Evolutionary conservation across 2,329 filamentous ascomycete genomes (phyloP).

Genomic region (Fusarium concolor): DNA sequence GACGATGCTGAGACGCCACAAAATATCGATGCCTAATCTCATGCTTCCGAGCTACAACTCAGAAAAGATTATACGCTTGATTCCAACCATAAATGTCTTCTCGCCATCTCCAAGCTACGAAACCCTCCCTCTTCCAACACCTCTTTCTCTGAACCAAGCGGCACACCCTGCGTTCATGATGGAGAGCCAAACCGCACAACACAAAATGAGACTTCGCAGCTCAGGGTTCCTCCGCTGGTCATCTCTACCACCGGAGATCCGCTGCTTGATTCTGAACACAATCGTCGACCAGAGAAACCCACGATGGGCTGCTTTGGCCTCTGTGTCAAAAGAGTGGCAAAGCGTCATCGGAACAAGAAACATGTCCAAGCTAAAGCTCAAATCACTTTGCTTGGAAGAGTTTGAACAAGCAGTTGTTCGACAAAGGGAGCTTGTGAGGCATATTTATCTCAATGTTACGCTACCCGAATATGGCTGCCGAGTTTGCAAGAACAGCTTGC

Average conservation of each 20-base stretch:
- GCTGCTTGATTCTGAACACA: neutral
- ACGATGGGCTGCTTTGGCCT: slow-evolving; percentile 7
- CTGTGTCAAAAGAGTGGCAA: slow-evolving; percentile 13
- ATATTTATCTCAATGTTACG: slow-evolving; percentile 10
- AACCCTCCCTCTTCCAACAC: no score
- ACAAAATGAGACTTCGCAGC: neutral
- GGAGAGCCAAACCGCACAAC: neutral
- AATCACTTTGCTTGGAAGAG: neutral
- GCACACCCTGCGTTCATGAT: neutral
- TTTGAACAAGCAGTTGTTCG: neutral
- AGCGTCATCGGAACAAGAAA: slow-evolving; percentile 14
- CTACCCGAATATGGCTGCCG: neutral
- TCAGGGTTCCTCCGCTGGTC: neutral
- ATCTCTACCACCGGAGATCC: neutral
- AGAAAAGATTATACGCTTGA: no score
- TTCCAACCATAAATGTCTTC: no score
- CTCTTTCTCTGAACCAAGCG: no score
- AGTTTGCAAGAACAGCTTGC: neutral
- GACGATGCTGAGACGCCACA: no score
- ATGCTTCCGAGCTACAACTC: no score
- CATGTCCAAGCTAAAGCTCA: slow-evolving; percentile 7
- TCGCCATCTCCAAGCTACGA: no score
- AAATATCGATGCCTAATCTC: no score
- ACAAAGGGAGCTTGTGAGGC: slow-evolving; percentile 9
- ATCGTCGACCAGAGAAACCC: neutral